These are phyloP conservation scores for Cyclotella cryptica DNA, from an alignment of 108 stramenopile species.

Conservation along the genomic window DNA sequence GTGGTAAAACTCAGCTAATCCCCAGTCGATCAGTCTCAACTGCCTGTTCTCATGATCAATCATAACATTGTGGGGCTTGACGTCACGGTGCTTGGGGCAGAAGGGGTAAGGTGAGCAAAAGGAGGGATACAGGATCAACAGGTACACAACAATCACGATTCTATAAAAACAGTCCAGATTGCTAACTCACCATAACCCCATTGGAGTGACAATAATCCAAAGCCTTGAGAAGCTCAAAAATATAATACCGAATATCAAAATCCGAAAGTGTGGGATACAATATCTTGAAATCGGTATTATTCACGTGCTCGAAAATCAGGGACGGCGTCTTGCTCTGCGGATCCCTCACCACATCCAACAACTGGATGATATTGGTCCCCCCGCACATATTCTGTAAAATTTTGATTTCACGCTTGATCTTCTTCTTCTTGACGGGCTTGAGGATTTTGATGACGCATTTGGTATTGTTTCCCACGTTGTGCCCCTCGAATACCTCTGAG, in stretches of 20 bases:
- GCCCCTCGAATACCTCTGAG: slow-evolving; percentile 98
- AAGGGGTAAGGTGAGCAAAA: background rate
- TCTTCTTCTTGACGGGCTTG: slow-evolving; percentile 99
- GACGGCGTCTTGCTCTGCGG: slow-evolving; percentile 99
- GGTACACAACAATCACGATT: background rate
- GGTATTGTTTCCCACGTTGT: slow-evolving; percentile 94
- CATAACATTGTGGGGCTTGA: slow-evolving; percentile 99
- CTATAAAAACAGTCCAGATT: background rate
- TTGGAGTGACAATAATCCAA: slow-evolving; percentile 99
- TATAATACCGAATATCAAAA: slow-evolving; percentile 99
- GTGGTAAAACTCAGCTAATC: slow-evolving; percentile 99
- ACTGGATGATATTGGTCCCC: slow-evolving; percentile 99
- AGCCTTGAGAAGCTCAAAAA: slow-evolving; percentile 98
- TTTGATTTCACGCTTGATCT: slow-evolving; percentile 99
- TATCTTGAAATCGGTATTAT: slow-evolving; percentile 99
- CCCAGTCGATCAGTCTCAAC: slow-evolving; percentile 99
- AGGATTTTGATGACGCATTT: slow-evolving; percentile 99
- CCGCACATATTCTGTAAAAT: slow-evolving; percentile 99
- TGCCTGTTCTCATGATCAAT: slow-evolving; percentile 99
- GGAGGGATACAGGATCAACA: background rate
- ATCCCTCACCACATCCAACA: slow-evolving; percentile 99
- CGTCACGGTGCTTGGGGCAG: slow-evolving; percentile 92
- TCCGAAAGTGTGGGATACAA: slow-evolving; percentile 98
- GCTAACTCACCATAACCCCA: slow-evolving; percentile 85
- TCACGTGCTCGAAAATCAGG: slow-evolving; percentile 98